A percentile compares a stretch with the other conserved stretches of the same genome.
Evolutionary conservation across 495 filamentous ascomycete genomes (phyloP).

Genomic region (Clohesyomyces aquaticus): DNA sequence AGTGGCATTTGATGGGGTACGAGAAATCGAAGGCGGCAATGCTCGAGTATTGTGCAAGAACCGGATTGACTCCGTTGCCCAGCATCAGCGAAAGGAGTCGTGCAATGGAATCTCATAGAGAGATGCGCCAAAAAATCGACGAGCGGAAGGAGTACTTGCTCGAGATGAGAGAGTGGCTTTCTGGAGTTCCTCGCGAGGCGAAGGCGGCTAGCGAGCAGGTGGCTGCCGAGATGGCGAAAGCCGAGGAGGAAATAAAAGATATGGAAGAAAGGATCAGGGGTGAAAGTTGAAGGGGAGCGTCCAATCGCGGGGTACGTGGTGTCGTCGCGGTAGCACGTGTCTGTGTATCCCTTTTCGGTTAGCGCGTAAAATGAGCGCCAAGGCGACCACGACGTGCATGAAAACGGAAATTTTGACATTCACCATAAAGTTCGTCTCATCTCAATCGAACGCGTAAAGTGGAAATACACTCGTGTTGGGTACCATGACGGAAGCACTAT

Average conservation of each 20-base stretch:
- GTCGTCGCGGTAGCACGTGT: no score
- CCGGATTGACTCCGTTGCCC: neutral
- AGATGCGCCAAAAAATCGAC: slow-evolving; percentile 3
- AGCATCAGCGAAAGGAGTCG: neutral
- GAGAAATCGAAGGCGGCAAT: slow-evolving; percentile 5
- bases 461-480: neutral
- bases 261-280: slow-evolving; percentile 7
- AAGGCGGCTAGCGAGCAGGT: neutral
- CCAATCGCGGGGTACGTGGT: no score
- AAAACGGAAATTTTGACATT: no score
- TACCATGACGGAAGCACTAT: neutral
- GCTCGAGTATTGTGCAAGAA: slow-evolving; percentile 2
- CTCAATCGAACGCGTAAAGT: no score
- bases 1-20: slow-evolving; percentile 6
- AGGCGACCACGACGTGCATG: no score
- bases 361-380: no score
- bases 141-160: slow-evolving; percentile 4
- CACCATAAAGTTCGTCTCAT: no score
- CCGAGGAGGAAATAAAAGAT: neutral
- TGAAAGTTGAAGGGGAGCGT: no score
- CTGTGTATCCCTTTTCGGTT: no score
- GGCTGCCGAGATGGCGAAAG: neutral
- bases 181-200: neutral
- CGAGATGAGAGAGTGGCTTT: slow-evolving; percentile 1
- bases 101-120: neutral